Percentiles rank a stretch among this genome's conserved stretches.
Evolutionary conservation across 345 rosid species (phyloP).

Genomic region (Streptanthus diversifolius): DNA sequence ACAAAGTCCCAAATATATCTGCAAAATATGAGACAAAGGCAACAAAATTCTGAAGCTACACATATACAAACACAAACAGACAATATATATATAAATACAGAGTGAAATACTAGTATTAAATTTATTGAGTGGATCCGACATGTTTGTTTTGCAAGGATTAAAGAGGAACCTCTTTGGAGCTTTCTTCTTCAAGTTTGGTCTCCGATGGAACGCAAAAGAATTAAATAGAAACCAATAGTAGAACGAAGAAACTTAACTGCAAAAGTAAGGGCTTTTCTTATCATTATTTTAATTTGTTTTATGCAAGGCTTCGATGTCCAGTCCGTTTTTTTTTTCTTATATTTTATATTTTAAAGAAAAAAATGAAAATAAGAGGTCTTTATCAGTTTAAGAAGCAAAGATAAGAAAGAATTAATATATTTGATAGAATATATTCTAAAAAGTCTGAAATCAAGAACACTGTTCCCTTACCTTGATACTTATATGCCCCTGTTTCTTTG

Average conservation of each 20-base stretch:
- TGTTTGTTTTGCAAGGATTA: slow-evolving; percentile 14
- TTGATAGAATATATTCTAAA: slow-evolving; percentile 23
- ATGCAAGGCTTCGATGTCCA: slow-evolving; percentile 16
- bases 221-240: not conserved
- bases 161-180: slow-evolving; percentile 29
- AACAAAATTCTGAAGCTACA: not conserved
- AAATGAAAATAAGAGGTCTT: slow-evolving; percentile 24
- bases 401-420: slow-evolving; percentile 26
- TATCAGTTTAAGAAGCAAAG: slow-evolving; percentile 26
- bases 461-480: slow-evolving; percentile 35
- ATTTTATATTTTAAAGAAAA: not conserved
- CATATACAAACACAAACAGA: slow-evolving; percentile 5
- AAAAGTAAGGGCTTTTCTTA: not conserved
- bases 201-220: slow-evolving; percentile 10
- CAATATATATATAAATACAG: not conserved
- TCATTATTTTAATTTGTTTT: not conserved
- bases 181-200: slow-evolving; percentile 20
- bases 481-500: slow-evolving; percentile 25
- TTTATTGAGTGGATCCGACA: slow-evolving; percentile 31
- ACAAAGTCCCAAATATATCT: not conserved
- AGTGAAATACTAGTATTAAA: slow-evolving; percentile 24
- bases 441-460: slow-evolving; percentile 34
- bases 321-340: not conserved
- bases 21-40: slow-evolving; percentile 1
- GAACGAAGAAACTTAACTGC: slow-evolving; percentile 9